phyloP scores from a whole-genome alignment of 768 basidiomycete species.

The Lentinula aciculospora region DNA sequence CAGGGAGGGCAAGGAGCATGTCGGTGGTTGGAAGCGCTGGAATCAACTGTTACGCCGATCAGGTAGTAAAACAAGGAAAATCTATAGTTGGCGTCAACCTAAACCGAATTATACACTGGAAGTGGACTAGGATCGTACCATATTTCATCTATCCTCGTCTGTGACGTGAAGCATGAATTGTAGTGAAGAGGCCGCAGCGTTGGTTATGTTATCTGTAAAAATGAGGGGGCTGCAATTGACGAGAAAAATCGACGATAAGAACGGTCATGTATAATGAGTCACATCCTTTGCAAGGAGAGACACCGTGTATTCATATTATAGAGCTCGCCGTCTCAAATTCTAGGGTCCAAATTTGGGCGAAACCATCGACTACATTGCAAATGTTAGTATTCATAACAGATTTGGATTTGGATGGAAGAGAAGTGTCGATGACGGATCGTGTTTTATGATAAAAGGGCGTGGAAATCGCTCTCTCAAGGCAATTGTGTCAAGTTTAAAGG shows the following conservation, averaged over 20 bases:
- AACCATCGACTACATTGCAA: background rate
- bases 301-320: background rate
- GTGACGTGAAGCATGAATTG: background rate
- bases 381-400: background rate
- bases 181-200: background rate
- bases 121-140: background rate
- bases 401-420: background rate
- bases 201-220: background rate
- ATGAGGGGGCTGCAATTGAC: background rate
- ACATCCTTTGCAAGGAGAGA: background rate
- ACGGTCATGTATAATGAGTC: background rate
- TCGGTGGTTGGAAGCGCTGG: background rate
- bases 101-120: background rate
- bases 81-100: background rate
- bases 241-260: constrained; percentile 2
- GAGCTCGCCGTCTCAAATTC: background rate
- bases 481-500: background rate
- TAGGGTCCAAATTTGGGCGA: background rate
- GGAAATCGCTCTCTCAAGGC: background rate
- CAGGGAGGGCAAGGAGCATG: background rate
- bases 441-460: background rate
- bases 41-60: background rate
- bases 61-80: background rate
- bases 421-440: background rate
- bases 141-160: background rate